Evolutionary conservation across 371 early-diverging fungal genomes (phyloP).

Genomic region (Actinomortierella ambigua): DNA sequence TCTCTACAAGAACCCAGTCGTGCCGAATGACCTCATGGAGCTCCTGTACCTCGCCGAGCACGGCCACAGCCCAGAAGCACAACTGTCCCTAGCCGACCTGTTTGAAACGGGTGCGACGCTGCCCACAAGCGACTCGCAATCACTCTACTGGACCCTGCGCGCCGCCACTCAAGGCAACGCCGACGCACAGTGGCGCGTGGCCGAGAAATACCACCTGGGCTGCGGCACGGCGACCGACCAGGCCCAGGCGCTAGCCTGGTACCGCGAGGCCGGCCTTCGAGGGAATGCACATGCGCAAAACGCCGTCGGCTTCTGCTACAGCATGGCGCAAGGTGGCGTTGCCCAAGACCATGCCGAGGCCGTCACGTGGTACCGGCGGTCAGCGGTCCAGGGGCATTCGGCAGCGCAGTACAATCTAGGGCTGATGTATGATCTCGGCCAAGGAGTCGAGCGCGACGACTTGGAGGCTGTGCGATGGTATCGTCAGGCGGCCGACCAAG

Average conservation of each 20-base stretch:
- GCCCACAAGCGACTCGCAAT: too few relatives aligned
- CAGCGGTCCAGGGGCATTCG: constrained; percentile 61
- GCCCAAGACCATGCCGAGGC: constrained; percentile 56
- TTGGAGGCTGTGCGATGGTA: constrained; percentile 73
- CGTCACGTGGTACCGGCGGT: constrained; percentile 65
- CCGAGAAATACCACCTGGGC: too few relatives aligned
- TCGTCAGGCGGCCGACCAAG: constrained; percentile 64
- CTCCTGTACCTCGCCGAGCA: too few relatives aligned
- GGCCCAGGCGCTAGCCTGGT: constrained; percentile 65
- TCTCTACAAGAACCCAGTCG: too few relatives aligned
- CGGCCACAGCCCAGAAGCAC: too few relatives aligned
- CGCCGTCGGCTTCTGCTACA: constrained; percentile 70
- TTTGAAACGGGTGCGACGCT: too few relatives aligned
- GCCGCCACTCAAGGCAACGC: constrained; percentile 65
- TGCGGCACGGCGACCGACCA: too few relatives aligned
- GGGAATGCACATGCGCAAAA: constrained; percentile 77
- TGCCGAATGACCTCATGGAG: too few relatives aligned
- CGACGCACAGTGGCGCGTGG: constrained; percentile 10
- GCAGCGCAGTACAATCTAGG: constrained; percentile 84
- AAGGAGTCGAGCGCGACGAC: constrained; percentile 65
- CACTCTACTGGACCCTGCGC: too few relatives aligned
- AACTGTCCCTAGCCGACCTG: too few relatives aligned
- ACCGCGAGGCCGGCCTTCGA: constrained; percentile 57
- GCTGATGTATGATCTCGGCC: constrained; percentile 81
- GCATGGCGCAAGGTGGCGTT: constrained; percentile 74